phyloP scores from a whole-genome alignment of 2,329 filamentous ascomycete genomes.

The Sporothrix globosa region DNA sequence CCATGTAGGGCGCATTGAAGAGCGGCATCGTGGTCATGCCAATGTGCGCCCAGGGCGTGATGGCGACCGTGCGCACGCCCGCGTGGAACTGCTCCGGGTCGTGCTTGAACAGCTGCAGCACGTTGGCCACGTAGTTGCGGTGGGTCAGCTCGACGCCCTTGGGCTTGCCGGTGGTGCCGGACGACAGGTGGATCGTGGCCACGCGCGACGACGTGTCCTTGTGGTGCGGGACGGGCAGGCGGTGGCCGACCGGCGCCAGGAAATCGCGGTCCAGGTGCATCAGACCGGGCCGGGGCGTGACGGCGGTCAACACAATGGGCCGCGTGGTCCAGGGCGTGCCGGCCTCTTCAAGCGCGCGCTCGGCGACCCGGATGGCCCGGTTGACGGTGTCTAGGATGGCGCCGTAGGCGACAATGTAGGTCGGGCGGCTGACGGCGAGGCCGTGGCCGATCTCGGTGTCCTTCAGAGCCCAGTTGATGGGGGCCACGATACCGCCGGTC shows the following conservation, averaged over 20 bases:
- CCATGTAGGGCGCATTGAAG: slow-evolving; percentile 50
- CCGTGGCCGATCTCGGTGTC: slow-evolving; percentile 48
- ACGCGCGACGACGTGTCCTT: slow-evolving; percentile 42
- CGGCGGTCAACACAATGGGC: slow-evolving; percentile 45
- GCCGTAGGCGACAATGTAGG: slow-evolving; percentile 49
- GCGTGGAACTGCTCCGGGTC: slow-evolving; percentile 45
- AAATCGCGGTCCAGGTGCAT: slow-evolving; percentile 45
- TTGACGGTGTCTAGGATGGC: slow-evolving; percentile 40
- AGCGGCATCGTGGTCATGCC: slow-evolving; percentile 50
- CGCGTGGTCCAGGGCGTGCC: slow-evolving; percentile 42
- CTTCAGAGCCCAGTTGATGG: slow-evolving; percentile 48
- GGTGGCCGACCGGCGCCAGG: slow-evolving; percentile 37
- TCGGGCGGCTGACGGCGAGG: slow-evolving; percentile 48
- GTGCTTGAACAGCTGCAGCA: slow-evolving; percentile 45
- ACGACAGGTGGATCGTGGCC: slow-evolving; percentile 49
- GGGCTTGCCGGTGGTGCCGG: slow-evolving; percentile 54
- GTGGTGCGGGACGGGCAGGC: slow-evolving; percentile 46
- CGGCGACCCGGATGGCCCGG: slow-evolving; percentile 44
- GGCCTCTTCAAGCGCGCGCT: slow-evolving; percentile 38
- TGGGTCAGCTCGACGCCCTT: slow-evolving; percentile 55
- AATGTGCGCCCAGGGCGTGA: slow-evolving; percentile 51
- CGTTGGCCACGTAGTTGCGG: slow-evolving; percentile 49
- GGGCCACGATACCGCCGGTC: slow-evolving; percentile 47
- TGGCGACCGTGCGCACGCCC: slow-evolving; percentile 45
- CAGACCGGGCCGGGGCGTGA: slow-evolving; percentile 38